Evolutionary conservation across 768 basidiomycete genomes (phyloP), one percentile per base, ranked within the genome.

Genomic region (Lentinula aciculospora): DNA sequence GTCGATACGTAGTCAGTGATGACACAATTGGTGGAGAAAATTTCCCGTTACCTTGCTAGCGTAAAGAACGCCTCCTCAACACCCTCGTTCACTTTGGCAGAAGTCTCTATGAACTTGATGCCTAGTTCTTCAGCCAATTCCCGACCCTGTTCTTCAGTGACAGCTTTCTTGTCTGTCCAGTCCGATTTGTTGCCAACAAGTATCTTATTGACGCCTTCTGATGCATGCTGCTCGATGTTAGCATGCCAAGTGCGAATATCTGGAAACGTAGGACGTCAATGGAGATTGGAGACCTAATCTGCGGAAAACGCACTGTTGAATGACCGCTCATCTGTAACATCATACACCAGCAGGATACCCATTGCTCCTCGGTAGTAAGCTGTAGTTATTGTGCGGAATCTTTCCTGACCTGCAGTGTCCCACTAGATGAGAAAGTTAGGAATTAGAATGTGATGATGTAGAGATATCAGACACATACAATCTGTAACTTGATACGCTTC

Each of bases 41-140:
- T 62, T 3, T 7, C 4, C 8, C 28, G 27, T 29, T 61, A 96
- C 95, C 94, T 85, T 29, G 97, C 94, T 57, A 98, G 82, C 3
- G 90, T 91, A 73, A 98, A 97, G 82, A 99, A 99, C 12, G 96
- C 96, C 65, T 98, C 94, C 75, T 99, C 97, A 34, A 99, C 97
- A 59, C 94, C 94, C 53, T 96, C 94, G 71, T 98, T 98, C 46
- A 89, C 82, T 77, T 98, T 98, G 37, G 97, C 97, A 17, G 90
- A 93, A 15, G 97, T 99, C 76, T 98, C 97, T 82, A 98, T 89
- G 72, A 98, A 99, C 70, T 82, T 87, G 71, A 99, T 82, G n/a
- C 92, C 94, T 29, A 98, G 83, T 71, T 98, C 94, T 55, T 88
- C 79, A 4, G 97, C 97, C 44, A 99, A 83, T 65, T 89, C 90